Conservation (phyloP, 2,329 filamentous ascomycete genomes). For the Tolypocladium album region DNA sequence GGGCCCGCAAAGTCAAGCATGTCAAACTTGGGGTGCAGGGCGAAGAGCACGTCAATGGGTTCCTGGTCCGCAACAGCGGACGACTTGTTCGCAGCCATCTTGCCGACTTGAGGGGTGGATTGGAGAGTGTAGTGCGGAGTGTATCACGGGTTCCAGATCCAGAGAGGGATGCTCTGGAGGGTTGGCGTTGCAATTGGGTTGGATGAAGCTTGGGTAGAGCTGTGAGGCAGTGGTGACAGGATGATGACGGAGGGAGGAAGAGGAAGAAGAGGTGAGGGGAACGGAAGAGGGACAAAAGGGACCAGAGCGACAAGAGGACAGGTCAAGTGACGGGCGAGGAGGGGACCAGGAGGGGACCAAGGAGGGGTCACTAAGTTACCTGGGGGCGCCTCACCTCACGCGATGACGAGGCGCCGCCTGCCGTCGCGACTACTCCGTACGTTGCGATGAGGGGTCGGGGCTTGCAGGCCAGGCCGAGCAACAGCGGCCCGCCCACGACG, state of each 20-base stretch:
- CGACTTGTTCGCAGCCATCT: slow-evolving; percentile 46
- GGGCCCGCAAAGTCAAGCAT: slow-evolving; percentile 47
- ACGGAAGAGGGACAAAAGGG: neutral
- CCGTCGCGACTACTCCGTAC: neutral
- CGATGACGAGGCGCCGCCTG: neutral
- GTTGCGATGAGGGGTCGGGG: neutral
- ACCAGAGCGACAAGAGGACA: too few relatives aligned
- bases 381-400: neutral
- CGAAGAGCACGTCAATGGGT: slow-evolving; percentile 49
- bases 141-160: neutral
- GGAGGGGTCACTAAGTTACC: neutral
- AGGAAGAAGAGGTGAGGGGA: slow-evolving; percentile 1
- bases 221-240: slow-evolving; percentile 10
- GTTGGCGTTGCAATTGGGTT: neutral
- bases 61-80: slow-evolving; percentile 47
- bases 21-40: slow-evolving; percentile 49
- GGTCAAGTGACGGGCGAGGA: slow-evolving; percentile 1
- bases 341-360: neutral
- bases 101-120: slow-evolving; percentile 16
- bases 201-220: slow-evolving; percentile 9
- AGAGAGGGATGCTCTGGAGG: neutral
- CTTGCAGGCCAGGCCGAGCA: neutral
- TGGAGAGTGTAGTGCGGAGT: slow-evolving; percentile 6
- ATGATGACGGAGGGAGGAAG: slow-evolving; percentile 9
- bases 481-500: neutral